Conservation (phyloP, 129 eudicot species). For the Sambucus nigra region DNA sequence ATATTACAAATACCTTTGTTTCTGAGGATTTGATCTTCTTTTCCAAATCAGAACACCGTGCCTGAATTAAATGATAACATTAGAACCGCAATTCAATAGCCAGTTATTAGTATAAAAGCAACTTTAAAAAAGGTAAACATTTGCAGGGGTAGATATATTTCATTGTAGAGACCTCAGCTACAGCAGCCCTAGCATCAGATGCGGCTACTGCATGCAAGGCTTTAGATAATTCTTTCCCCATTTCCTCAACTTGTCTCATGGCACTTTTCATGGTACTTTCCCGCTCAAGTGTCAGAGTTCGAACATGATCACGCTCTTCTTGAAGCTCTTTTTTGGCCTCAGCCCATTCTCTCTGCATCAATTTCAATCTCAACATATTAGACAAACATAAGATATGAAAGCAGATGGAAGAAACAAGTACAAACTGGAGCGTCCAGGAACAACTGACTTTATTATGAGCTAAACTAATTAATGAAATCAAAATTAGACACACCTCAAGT, state of each 20-base stretch:
- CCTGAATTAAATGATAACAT: constrained; percentile 26
- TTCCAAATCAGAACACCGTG: constrained; percentile 58
- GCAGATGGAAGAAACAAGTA: neutral
- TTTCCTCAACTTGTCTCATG: constrained; percentile 60
- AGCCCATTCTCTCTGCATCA: constrained; percentile 90
- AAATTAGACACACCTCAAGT: constrained; percentile 37
- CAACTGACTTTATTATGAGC: neutral
- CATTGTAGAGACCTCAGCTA: constrained; percentile 43
- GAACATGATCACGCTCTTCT: constrained; percentile 63
- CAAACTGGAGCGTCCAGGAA: neutral
- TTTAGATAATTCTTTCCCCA: constrained; percentile 58
- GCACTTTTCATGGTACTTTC: constrained; percentile 54
- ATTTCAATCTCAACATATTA: too few species aligned
- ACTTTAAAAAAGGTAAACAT: neutral
- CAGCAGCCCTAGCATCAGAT: constrained; percentile 75
- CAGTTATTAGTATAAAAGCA: neutral
- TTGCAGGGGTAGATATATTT: neutral
- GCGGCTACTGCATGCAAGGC: constrained; percentile 61
- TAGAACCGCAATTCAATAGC: neutral
- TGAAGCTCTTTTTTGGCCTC: constrained; percentile 92
- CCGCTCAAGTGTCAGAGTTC: constrained; percentile 51
- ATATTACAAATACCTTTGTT: constrained; percentile 14
- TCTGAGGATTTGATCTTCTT: constrained; percentile 27
- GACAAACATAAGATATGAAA: neutral
- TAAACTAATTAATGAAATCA: neutral